Evolutionary conservation across 768 basidiomycete genomes (phyloP).

Genomic region (Calvatia gigantea): DNA sequence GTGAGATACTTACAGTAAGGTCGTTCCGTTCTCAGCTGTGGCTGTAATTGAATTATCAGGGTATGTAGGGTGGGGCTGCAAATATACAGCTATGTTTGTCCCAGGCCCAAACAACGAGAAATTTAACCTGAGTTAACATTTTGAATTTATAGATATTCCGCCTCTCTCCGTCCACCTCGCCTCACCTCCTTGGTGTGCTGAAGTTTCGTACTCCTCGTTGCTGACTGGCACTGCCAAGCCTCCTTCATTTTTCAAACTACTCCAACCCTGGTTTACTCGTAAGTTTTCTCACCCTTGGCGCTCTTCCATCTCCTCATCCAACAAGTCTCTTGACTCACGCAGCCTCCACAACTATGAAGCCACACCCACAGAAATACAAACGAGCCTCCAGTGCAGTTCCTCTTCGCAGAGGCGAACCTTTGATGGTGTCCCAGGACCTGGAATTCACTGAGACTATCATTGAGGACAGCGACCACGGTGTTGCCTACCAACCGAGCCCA

Average conservation of each 20-base stretch:
- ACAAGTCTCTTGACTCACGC: background rate
- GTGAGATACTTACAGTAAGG: too few species aligned
- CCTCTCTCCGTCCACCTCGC: background rate
- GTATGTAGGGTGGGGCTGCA: slow-evolving; percentile 2
- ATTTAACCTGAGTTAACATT: slow-evolving; percentile 6
- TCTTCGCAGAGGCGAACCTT: background rate
- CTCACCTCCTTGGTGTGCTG: slow-evolving; percentile 6
- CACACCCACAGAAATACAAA: background rate
- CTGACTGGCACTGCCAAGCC: background rate
- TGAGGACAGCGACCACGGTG: background rate
- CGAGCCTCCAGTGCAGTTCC: slow-evolving; percentile 1
- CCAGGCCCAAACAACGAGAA: slow-evolving; percentile 8
- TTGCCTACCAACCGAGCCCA: slow-evolving; percentile 7
- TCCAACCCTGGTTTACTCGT: background rate
- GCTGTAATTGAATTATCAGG: background rate
- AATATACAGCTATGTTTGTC: slow-evolving; percentile 4
- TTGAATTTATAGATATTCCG: slow-evolving; percentile 7
- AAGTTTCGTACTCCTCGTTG: background rate
- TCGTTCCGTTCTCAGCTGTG: background rate
- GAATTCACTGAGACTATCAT: background rate
- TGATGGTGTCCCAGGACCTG: background rate
- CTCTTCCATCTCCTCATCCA: background rate
- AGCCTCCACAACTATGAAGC: background rate
- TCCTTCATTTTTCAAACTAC: background rate
- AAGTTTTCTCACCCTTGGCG: background rate